These are phyloP conservation scores for Picochlorum sp. DNA, from an alignment of 139 green algal species.

Conservation along the genomic window DNA sequence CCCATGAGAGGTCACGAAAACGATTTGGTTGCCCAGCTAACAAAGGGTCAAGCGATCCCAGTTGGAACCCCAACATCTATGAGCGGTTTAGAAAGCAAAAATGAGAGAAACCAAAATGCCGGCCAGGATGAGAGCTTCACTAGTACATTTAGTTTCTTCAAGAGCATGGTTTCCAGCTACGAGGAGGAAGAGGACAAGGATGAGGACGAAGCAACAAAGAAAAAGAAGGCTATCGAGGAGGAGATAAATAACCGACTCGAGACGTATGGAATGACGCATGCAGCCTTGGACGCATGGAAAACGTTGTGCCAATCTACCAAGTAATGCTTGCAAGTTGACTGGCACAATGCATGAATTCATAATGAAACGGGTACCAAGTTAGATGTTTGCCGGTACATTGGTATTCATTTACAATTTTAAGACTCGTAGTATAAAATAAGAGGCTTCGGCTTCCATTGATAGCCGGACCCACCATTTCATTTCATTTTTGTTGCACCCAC, in stretches of 20 bases:
- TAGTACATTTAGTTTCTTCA: constrained; percentile 20
- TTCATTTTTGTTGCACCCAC: too few relatives aligned
- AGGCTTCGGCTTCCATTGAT: too few relatives aligned
- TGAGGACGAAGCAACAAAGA: not conserved
- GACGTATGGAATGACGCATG: not conserved
- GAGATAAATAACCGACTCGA: constrained; percentile 4
- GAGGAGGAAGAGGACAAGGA: not conserved
- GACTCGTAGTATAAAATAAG: too few relatives aligned
- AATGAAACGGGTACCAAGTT: too few relatives aligned
- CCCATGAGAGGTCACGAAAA: constrained; percentile 13
- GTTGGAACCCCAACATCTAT: not conserved
- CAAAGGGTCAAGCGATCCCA: constrained; percentile 5
- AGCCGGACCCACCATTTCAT: too few relatives aligned
- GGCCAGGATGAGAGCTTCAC: not conserved
- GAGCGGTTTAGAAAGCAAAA: not conserved
- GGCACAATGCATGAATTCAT: too few relatives aligned
- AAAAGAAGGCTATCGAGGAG: not conserved
- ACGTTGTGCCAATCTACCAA: not conserved
- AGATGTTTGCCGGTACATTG: too few relatives aligned
- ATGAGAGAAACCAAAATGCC: not conserved
- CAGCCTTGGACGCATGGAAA: not conserved
- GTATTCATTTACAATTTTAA: too few relatives aligned
- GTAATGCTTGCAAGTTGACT: too few relatives aligned
- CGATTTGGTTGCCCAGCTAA: constrained; percentile 23
- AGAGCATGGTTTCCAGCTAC: not conserved